Evolutionary conservation across 306 rosid species (phyloP), one percentile per base, ranked within the genome.

Genomic region (Corylus avellana): DNA sequence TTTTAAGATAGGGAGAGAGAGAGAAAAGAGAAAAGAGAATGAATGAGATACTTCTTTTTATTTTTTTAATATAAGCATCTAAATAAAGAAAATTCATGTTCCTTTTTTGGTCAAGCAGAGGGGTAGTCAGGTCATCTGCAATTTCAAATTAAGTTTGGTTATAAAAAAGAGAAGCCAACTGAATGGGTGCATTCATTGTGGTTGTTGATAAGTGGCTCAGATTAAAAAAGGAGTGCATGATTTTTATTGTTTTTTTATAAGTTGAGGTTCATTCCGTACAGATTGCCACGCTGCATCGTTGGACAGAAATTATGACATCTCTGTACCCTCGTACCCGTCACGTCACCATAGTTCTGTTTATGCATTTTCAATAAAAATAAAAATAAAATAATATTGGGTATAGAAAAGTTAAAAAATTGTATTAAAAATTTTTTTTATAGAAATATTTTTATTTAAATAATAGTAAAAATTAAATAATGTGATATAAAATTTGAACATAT

Each of bases 291-390:
- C 54, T 10, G 42, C 62, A 49, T 76, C 66, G 50, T 73, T 67
- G 78, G 39, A 2, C 56, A 64, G 42, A 29, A 63, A 74, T 67
- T 2, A 75, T 83, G 80, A 53, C 69, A 70, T 22, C 8, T 20
- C 37, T 70, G 74, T 78, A 78, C 80, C 69, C 74, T 53, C 81
- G 79, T 57, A 70, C 76, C 35, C 25, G 27, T 73, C 75, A 1
- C 46, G 75, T 50, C 72, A 2, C 48, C 47, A 22, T 22, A 22
- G 25, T 0, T 22, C 25, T 22, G 25, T 22, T 22, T 22, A 22
- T 22, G 25, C 25, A 22, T 22, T 22, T 22, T 22, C 25, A 22
- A 22, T 22, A 22, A 22, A 22, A 22, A 22, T 22, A 22, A 22
- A 22, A 22, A 22, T 22, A 22, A 22, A 22, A 22, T 22, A 22